Evolutionary conservation across 805 yeast genomes (phyloP), one percentile per base, ranked within the genome.

Genomic region (Zygoascus tannicola): DNA sequence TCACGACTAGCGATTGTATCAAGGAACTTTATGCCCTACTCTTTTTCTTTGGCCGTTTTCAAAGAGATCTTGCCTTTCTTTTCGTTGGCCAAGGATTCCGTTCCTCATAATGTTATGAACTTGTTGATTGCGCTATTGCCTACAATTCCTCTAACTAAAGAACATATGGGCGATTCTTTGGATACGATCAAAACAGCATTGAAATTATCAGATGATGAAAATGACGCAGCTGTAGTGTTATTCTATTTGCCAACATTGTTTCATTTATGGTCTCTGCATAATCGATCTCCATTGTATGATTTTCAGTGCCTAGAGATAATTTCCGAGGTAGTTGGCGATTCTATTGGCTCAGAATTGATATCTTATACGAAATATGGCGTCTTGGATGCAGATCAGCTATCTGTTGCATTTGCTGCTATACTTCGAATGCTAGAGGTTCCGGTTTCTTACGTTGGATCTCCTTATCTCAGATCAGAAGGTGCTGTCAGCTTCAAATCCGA

Each of bases 251-350:
- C 88, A 0, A 63, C 85, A 2, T 57, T 85, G 5, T 84, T 85
- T 51, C 78, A 83, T 48, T 63, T 84, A 36, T 86, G 95, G 95
- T 57, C 74, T 68, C 78, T 47, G 62, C 76, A 35, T 62, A 72
- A 52, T 62, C 69, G 46, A 59, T 69, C 51, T 57, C 70, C 33
- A 68, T 75, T 15, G 64, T 57, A 76, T 28, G 95, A 85, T 51
- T 68, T 79, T 5, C 81, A 78, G 51, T 52, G 85, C 45, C 69
- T 85, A 8, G 76, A 80, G 14, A 64, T 84, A 15, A 59, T 85
- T 46, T 83, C 90, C 4, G 70, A 75, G 22, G 64, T 81, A 5
- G 70, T 85, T 14, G 49, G 59, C 7, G 64, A 58, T 16, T 44
- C 70, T 2, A 41, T 54, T 1, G 55, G 65, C 21, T 57, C 62